phyloP scores from a whole-genome alignment of 2,329 filamentous ascomycete species.

The Neonectria hederae region DNA sequence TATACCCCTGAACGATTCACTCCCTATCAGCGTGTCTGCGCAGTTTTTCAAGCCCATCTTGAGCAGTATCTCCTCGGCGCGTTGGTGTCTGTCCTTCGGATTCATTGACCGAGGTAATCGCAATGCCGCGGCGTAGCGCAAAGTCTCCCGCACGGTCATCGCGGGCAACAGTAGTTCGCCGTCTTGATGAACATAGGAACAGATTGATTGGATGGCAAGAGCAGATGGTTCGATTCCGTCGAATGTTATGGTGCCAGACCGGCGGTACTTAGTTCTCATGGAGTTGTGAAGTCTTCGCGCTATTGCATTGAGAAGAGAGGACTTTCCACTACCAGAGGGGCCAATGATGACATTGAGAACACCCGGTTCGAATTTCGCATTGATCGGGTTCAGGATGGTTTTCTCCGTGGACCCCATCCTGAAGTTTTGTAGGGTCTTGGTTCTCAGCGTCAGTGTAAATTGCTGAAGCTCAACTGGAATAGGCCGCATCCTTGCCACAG shows the following conservation, averaged over 20 bases:
- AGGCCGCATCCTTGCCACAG: slow-evolving; percentile 60
- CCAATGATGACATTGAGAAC: slow-evolving; percentile 80
- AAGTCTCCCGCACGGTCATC: slow-evolving; percentile 77
- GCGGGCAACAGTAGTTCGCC: slow-evolving; percentile 78
- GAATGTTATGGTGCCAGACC: slow-evolving; percentile 70
- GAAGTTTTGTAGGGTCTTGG: slow-evolving; percentile 54
- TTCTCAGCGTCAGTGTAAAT: slow-evolving; percentile 71
- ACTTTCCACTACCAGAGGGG: slow-evolving; percentile 79
- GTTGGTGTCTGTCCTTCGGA: slow-evolving; percentile 68
- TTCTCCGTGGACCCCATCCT: slow-evolving; percentile 60
- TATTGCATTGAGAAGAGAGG: slow-evolving; percentile 76
- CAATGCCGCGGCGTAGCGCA: slow-evolving; percentile 73
- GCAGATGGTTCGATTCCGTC: slow-evolving; percentile 73
- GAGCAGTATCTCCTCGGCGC: slow-evolving; percentile 74
- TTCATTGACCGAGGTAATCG: slow-evolving; percentile 75
- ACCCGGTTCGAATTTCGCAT: slow-evolving; percentile 71
- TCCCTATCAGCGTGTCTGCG: slow-evolving; percentile 76
- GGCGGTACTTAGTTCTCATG: slow-evolving; percentile 66
- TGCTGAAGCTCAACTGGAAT: slow-evolving; percentile 71
- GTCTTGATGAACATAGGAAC: slow-evolving; percentile 79
- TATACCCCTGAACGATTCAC: slow-evolving; percentile 76
- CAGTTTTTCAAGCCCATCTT: slow-evolving; percentile 82
- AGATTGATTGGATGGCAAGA: slow-evolving; percentile 73
- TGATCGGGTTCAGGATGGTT: slow-evolving; percentile 71
- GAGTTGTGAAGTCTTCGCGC: slow-evolving; percentile 70